Base-by-base conservation (phyloP, 2,329 filamentous ascomycete species). In the Aspergillus sp. region DNA sequence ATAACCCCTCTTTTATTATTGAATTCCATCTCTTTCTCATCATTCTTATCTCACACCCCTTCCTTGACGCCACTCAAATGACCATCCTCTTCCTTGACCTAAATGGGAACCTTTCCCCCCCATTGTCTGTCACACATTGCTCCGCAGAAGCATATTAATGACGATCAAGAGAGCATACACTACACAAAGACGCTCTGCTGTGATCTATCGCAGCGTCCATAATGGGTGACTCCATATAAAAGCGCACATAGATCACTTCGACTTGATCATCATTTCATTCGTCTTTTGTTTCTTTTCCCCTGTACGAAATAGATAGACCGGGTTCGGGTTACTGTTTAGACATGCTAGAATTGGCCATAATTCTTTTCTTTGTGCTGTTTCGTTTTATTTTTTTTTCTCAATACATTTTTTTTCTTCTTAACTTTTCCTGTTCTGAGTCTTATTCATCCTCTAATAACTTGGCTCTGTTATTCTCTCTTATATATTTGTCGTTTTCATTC, bases 221-320 rank as follows among this genome's bases (percentile, higher is more conserved):
- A 45, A 43, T 39, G 23, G 21, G 49, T 36, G 17, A 53, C 4
- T 23, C 15, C 13, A 17, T 41, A 3, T 5, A 36, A 12, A 12
- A 28, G 8, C 23, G 39, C 45, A 41, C 39, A 32, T 36, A 45
- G 25, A 38, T 17, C 50, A 54, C 62, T 63, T 28, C 25, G 25
- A 28, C 25, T 28, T 65, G 52, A 59, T 64, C 39, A 45, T 60
- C 32, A 50, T 57, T 57, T 55, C 1, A 30, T 30, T 30, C 28
- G 28, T 30, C 28, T 30, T 65, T 57, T 55, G 53, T 62, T 64
- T 60, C 28, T 62, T 65, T 61, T 52, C 58, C 60, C 60, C 60
- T 66, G 64, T 65, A 65, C 64, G 67, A 68, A 66, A 69, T 68
- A 65, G 65, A 72, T 73, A 73, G 70, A 72, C 63, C 54, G 60